Percentiles rank a stretch among this genome's conserved stretches.
Conservation (phyloP, 805 yeast species). For the Grigorovia humatica region DNA sequence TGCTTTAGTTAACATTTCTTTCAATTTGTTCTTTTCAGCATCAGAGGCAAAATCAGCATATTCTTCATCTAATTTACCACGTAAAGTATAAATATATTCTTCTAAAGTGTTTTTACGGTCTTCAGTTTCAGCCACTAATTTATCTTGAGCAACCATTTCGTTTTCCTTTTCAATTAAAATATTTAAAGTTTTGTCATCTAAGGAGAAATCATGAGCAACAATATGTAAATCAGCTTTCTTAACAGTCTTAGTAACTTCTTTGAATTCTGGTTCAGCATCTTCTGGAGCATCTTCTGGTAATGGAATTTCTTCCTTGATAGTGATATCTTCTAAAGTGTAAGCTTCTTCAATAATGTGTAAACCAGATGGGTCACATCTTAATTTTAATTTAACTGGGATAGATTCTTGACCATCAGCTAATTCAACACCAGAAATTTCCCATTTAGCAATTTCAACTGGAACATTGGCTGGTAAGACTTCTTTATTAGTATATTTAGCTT, state of each 20-base stretch:
- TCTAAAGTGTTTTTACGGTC: constrained; percentile 97
- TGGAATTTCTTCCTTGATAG: constrained; percentile 81
- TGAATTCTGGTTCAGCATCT: constrained; percentile 72
- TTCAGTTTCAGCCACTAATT: constrained; percentile 96
- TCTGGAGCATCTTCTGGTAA: constrained; percentile 37
- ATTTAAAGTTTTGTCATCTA: constrained; percentile 46
- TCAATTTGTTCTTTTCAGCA: constrained; percentile 75
- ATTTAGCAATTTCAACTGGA: constrained; percentile 57
- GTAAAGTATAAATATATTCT: constrained; percentile 94
- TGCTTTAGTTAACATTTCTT: constrained; percentile 64
- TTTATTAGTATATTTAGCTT: constrained; percentile 76
- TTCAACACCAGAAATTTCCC: constrained; percentile 80
- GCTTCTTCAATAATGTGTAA: constrained; percentile 90
- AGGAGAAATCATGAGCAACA: constrained; percentile 49
- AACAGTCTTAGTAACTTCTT: constrained; percentile 84
- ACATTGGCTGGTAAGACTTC: constrained; percentile 64
- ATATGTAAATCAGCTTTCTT: constrained; percentile 75
- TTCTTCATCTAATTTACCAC: constrained; percentile 92
- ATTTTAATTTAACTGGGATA: constrained; percentile 81
- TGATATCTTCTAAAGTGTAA: constrained; percentile 84
- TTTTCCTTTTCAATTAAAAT: constrained; percentile 71
- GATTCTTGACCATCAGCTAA: constrained; percentile 66
- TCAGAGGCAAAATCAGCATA: constrained; percentile 83
- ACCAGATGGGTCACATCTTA: constrained; percentile 96
- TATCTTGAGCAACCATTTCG: constrained; percentile 79